These are phyloP conservation scores for Talaromyces sp. DNA, from an alignment of 2,329 filamentous ascomycete genomes.

Conservation along the genomic window DNA sequence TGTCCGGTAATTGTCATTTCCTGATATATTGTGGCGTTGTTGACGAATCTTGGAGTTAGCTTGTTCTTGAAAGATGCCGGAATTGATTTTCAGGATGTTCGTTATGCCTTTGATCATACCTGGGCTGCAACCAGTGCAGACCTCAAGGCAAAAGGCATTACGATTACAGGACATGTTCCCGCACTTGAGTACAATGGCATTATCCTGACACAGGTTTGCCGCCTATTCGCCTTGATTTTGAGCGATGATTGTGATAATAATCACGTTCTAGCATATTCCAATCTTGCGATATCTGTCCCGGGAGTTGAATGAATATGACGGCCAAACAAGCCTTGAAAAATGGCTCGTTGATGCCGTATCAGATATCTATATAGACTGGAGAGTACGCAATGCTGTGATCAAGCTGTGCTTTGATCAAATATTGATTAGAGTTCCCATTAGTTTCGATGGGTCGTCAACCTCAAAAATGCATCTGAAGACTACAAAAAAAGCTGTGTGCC, in stretches of 20 bases:
- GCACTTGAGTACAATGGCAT: constrained; percentile 4
- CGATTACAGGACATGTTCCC: background rate
- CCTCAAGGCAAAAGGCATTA: constrained; percentile 1
- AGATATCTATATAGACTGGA: constrained; percentile 12
- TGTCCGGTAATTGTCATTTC: background rate
- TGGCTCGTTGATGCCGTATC: constrained; percentile 12
- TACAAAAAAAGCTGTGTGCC: background rate
- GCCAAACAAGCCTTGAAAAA: constrained; percentile 9
- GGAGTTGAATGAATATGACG: constrained; percentile 6
- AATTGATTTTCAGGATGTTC: constrained; percentile 1
- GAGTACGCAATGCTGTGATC: background rate
- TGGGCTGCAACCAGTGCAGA: background rate
- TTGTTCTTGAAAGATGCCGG: constrained; percentile 12
- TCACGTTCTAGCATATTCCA: background rate
- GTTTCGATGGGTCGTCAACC: background rate
- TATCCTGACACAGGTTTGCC: constrained; percentile 5
- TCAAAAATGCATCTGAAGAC: background rate
- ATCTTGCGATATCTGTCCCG: constrained; percentile 2
- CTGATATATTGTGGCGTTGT: background rate
- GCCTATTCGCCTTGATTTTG: too few relatives aligned
- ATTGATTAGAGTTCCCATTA: background rate
- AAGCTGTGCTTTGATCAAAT: background rate
- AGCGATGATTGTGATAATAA: background rate
- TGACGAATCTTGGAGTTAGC: background rate
- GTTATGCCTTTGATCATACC: constrained; percentile 3